phyloP scores from a whole-genome alignment of 768 basidiomycete species.

The Guyanaporus albipodus region DNA sequence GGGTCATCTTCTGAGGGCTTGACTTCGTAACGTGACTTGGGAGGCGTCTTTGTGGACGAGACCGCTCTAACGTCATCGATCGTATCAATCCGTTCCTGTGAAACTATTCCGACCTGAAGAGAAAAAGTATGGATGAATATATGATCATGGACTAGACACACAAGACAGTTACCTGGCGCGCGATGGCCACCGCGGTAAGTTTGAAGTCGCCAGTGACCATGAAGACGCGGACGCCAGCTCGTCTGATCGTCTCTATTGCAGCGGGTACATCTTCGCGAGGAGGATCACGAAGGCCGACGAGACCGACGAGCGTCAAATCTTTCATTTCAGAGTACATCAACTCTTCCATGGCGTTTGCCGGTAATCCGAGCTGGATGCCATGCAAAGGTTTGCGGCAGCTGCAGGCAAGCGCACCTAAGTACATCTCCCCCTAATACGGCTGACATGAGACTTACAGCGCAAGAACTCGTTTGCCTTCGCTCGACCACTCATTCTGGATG shows the following conservation, averaged over 20 bases:
- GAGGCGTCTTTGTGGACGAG: constrained; percentile 9
- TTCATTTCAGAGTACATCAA: constrained; percentile 36
- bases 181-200: constrained; percentile 51
- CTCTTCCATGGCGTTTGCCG: constrained; percentile 33
- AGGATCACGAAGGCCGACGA: constrained; percentile 55
- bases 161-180: constrained; percentile 43
- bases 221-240: constrained; percentile 51
- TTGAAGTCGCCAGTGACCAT: constrained; percentile 59
- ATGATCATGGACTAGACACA: not conserved
- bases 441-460: constrained; percentile 31
- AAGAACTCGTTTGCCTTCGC: constrained; percentile 51
- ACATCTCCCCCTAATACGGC: not conserved
- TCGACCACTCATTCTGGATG: constrained; percentile 42
- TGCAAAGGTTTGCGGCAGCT: constrained; percentile 31
- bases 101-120: constrained; percentile 40
- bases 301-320: constrained; percentile 45
- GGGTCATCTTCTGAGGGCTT: constrained; percentile 38
- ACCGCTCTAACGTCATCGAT: constrained; percentile 23
- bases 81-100: constrained; percentile 37
- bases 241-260: constrained; percentile 44
- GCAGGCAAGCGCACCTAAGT: not conserved
- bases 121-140: not conserved
- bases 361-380: constrained; percentile 17
- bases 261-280: constrained; percentile 48
- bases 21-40: constrained; percentile 21